Conservation (phyloP, 208 protist genomes). For the Leishmania guyanensis region DNA sequence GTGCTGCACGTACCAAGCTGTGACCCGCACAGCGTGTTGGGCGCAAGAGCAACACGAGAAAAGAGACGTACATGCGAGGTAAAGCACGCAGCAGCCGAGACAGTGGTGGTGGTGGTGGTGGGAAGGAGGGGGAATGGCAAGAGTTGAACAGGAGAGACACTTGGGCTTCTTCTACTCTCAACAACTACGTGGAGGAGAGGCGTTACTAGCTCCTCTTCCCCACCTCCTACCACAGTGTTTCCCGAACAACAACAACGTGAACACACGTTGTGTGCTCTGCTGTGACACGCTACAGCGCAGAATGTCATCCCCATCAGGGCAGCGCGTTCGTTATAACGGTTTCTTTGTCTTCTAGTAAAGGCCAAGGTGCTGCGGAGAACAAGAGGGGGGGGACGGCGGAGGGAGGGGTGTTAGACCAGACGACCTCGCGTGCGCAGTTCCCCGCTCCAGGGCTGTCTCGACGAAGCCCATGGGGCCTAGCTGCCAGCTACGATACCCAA, state of each 20-base stretch:
- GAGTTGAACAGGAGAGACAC: not conserved
- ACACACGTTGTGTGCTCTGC: not conserved
- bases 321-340: not conserved
- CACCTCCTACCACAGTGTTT: too few species aligned
- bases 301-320: not conserved
- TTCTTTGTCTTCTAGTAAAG: not conserved
- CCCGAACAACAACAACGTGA: too few species aligned
- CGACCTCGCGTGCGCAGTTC: not conserved
- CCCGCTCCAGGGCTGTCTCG: not conserved
- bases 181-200: not conserved
- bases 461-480: not conserved
- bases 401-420: not conserved
- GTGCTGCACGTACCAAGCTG: not conserved
- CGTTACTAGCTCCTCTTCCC: not conserved
- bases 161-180: not conserved
- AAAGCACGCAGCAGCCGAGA: not conserved
- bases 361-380: not conserved
- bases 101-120: too few species aligned
- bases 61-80: not conserved
- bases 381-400: not conserved
- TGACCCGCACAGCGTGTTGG: not conserved
- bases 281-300: not conserved
- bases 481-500: not conserved
- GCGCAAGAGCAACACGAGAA: not conserved
- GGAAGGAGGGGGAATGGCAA: too few species aligned